Conservation (phyloP, 768 basidiomycete species). For the Russula compacta region DNA sequence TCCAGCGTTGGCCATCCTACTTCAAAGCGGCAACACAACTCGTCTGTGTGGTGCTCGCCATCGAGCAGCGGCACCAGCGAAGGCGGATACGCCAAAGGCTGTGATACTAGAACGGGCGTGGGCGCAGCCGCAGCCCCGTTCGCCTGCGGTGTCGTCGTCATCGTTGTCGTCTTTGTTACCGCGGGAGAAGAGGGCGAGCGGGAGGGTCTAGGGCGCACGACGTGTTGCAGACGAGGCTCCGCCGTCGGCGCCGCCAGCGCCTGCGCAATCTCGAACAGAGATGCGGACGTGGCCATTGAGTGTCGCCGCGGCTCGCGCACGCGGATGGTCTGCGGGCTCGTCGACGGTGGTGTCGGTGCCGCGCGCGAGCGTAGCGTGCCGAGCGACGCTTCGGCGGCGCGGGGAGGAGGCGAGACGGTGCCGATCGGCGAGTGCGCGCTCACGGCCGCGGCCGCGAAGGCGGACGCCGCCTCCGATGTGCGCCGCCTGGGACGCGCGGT, state of each 20-base stretch:
- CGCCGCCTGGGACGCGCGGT: conserved; percentile 6
- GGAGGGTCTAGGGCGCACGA: conserved; percentile 38
- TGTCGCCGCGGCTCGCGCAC: conserved; percentile 12
- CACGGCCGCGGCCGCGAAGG: conserved; percentile 1
- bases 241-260: conserved; percentile 3
- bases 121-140: conserved; percentile 8
- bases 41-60: conserved; percentile 89
- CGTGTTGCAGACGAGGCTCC: conserved; percentile 7
- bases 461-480: conserved; percentile 1
- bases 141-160: conserved; percentile 25
- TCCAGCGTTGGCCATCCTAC: conserved; percentile 78
- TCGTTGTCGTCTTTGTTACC: conserved; percentile 12
- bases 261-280: conserved; percentile 19
- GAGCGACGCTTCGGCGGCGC: conserved; percentile 15
- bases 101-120: conserved; percentile 13
- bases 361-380: conserved; percentile 13
- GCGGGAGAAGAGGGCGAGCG: conserved; percentile 51
- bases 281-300: conserved; percentile 7
- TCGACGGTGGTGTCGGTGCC: background rate
- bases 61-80: conserved; percentile 58
- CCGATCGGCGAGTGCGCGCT: conserved; percentile 5
- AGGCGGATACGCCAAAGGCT: conserved; percentile 39
- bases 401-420: conserved; percentile 13
- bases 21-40: conserved; percentile 74
- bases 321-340: background rate